These are phyloP conservation scores for Persicaria tinctoria DNA, from an alignment of 148 eudicot species.

Conservation along the genomic window DNA sequence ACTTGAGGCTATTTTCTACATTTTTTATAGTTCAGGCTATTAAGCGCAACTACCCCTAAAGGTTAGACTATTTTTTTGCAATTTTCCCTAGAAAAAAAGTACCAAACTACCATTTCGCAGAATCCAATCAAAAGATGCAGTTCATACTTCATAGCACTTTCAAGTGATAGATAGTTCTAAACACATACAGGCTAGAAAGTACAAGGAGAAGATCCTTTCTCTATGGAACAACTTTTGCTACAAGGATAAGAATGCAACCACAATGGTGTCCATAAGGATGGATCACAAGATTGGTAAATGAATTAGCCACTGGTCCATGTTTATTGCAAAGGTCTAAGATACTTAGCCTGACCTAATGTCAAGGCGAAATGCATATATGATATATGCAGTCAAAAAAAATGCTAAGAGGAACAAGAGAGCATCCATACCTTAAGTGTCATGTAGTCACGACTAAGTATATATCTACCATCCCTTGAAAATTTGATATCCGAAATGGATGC, in stretches of 20 bases:
- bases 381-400: not conserved
- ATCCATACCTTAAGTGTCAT: conserved; percentile 63
- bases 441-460: conserved; percentile 67
- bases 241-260: not conserved
- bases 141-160: not conserved
- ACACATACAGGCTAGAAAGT: not conserved
- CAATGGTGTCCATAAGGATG: not conserved
- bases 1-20: too few relatives aligned
- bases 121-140: not conserved
- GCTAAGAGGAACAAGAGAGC: not conserved
- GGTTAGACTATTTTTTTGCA: too few relatives aligned
- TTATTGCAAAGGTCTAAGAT: not conserved
- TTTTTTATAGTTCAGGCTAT: too few relatives aligned
- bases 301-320: not conserved
- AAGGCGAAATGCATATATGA: too few relatives aligned
- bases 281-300: not conserved
- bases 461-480: conserved; percentile 64
- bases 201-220: not conserved
- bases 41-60: too few relatives aligned
- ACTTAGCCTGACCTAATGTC: too few relatives aligned
- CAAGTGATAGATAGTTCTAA: not conserved
- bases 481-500: conserved; percentile 72
- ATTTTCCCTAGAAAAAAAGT: too few relatives aligned
- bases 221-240: not conserved
- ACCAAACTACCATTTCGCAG: not conserved